A percentile compares a stretch with the other conserved stretches of the same genome.
Conservation (phyloP, 1,284 basidiomycete genomes). For the Microbotryum intermedium region DNA sequence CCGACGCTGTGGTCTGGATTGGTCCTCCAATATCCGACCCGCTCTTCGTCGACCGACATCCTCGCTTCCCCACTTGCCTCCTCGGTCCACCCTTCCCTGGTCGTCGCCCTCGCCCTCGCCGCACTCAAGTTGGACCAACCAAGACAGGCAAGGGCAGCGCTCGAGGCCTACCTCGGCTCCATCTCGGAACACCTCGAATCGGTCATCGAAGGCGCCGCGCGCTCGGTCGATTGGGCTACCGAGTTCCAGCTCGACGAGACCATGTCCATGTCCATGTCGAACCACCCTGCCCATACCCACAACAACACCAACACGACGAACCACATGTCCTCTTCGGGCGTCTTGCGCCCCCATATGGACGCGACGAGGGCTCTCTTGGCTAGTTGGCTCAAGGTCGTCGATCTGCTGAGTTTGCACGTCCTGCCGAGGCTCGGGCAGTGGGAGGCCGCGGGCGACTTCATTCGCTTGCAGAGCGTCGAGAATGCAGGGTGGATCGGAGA, state of each 20-base stretch:
- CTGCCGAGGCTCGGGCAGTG: conserved; percentile 24
- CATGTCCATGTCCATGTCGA: conserved; percentile 1
- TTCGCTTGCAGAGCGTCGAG: conserved; percentile 19
- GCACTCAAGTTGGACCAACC: conserved; percentile 26
- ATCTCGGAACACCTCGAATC: conserved; percentile 13
- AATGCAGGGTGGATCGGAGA: conserved; percentile 28
- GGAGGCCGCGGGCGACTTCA: conserved; percentile 28
- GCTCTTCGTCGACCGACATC: conserved; percentile 4
- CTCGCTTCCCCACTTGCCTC: conserved; percentile 14
- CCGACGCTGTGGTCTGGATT: neutral
- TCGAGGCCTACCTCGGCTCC: conserved; percentile 23
- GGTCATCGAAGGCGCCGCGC: neutral
- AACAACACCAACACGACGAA: neutral
- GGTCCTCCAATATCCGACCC: neutral
- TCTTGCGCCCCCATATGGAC: neutral
- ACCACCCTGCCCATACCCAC: neutral
- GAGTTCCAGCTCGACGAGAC: conserved; percentile 14
- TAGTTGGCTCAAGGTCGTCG: conserved; percentile 20
- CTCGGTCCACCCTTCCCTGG: conserved; percentile 23
- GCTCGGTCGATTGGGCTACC: neutral
- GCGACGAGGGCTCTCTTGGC: conserved; percentile 8
- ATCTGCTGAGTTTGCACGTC: conserved; percentile 22
- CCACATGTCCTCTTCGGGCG: neutral
- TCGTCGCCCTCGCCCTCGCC: conserved; percentile 21
- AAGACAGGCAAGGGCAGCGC: conserved; percentile 1